Conservation (phyloP, 106 monocot genomes). For the Alisma plantagoaquatica region DNA sequence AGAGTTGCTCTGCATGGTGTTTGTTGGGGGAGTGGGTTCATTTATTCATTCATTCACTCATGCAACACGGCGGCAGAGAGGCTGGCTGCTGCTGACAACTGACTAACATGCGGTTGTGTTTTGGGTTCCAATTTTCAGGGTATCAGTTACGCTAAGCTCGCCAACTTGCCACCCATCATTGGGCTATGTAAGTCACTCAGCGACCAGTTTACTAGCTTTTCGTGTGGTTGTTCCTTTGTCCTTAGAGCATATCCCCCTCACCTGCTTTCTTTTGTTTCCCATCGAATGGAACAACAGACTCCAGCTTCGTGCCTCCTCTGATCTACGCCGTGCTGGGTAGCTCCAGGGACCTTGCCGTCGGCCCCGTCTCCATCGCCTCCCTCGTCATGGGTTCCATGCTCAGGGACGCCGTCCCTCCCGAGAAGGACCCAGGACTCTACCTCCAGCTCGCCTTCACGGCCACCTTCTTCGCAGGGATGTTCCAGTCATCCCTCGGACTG, state of each 20-base stretch:
- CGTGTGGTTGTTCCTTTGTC: too few species aligned
- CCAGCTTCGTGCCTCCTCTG: constrained; percentile 91
- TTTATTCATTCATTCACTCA: too few species aligned
- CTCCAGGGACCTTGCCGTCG: constrained; percentile 79
- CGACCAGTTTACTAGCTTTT: too few species aligned
- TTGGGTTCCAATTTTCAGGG: constrained; percentile 33
- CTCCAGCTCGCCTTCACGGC: constrained; percentile 78
- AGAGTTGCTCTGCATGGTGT: too few species aligned
- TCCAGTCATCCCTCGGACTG: constrained; percentile 69
- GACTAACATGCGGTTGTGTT: neutral
- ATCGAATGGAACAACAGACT: too few species aligned
- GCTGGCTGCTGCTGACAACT: too few species aligned
- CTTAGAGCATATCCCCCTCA: too few species aligned
- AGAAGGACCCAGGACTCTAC: constrained; percentile 42
- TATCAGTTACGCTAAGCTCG: constrained; percentile 92
- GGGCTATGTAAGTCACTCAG: constrained; percentile 77
- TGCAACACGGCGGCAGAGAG: too few species aligned
- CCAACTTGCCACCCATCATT: constrained; percentile 75
- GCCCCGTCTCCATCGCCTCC: constrained; percentile 78
- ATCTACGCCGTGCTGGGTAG: constrained; percentile 81
- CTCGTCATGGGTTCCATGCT: constrained; percentile 86
- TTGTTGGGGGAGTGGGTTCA: too few species aligned
- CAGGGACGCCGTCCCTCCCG: constrained; percentile 55
- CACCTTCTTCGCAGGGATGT: constrained; percentile 86
- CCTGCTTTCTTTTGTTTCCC: too few species aligned